Base-by-base conservation (phyloP, 345 rosid genomes). In the Viola odorata region DNA sequence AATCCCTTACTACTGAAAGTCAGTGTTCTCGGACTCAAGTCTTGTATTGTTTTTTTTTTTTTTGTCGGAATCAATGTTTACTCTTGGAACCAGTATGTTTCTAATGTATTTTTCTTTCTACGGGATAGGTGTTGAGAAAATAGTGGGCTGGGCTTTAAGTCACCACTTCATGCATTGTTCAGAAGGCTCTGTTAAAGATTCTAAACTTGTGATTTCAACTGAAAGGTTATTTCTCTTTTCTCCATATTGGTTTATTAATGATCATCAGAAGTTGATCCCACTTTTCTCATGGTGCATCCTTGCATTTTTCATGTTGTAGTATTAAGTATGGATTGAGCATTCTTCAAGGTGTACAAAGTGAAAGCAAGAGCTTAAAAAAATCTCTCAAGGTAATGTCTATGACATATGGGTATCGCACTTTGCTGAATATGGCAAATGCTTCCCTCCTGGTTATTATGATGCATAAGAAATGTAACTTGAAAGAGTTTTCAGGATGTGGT, bases 131-230 rank as follows among this genome's bases (percentile, higher is more conserved):
- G 99, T 80, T 67, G 99, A 95, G 74, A 95, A 91, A 80, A 76
- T 86, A 61, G 91, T 86, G 14, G 99, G 99, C 55, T 95, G 96
- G 97, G 94, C 96, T 51, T 55, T 85, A 37, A 79, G 96, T 66
- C 83, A 86, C 73, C 92, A 86, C 66, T 84, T 86, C 53, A 88
- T 86, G 97, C 80, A 82, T 69, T 70, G 81, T 60, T 66, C 83
- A n/a, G 89, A 88, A 71, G 81, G 78, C 67, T 62, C 66, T 23
- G 58, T 74, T 13, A 75, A 78, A 80, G 95, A 91, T 73, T 73
- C 77, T 60, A 85, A 85, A 72, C 89, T 90, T 40, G 66, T 79
- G 63, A 72, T 95, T 56, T 84, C 95, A 5, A 75, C 83, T 54
- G 91, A 88, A 65, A 90, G 97, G 99, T 95, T 50, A 37, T 57